Conservation (phyloP, 768 basidiomycete genomes). For the Lactarius sanguifluus region DNA sequence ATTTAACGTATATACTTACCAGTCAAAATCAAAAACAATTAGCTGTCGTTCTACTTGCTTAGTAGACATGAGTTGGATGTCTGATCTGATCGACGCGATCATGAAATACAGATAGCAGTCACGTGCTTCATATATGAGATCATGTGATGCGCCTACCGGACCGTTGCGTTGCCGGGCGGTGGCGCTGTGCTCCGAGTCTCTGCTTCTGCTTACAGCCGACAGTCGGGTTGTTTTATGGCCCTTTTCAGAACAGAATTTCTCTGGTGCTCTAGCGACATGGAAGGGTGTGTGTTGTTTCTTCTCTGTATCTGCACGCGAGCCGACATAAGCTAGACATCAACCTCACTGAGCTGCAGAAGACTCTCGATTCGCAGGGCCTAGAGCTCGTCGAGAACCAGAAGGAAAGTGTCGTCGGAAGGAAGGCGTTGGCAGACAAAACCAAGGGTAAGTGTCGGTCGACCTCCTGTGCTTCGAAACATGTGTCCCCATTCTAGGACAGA, state of each 20-base stretch:
- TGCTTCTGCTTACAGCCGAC: neutral
- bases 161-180: neutral
- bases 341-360: constrained; percentile 88
- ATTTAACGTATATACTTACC: constrained; percentile 45
- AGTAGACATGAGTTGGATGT: constrained; percentile 30
- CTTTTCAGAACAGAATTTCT: constrained; percentile 77
- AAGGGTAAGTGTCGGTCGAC: constrained; percentile 63
- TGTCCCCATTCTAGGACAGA: constrained; percentile 50
- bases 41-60: constrained; percentile 54
- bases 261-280: constrained; percentile 91
- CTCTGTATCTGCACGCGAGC: too few species aligned
- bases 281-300: constrained; percentile 51
- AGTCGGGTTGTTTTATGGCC: constrained; percentile 12
- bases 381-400: constrained; percentile 99
- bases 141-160: constrained; percentile 8
- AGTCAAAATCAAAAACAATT: constrained; percentile 96
- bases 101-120: neutral
- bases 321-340: constrained; percentile 62
- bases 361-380: constrained; percentile 86
- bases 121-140: neutral
- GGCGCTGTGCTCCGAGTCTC: neutral
- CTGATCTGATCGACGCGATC: neutral
- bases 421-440: constrained; percentile 92
- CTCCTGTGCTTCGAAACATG: neutral
- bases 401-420: constrained; percentile 91